Evolutionary conservation across 371 early-diverging fungal genomes (phyloP), one percentile per base, ranked within the genome.

Genomic region (Rhizopus arrhizus): DNA sequence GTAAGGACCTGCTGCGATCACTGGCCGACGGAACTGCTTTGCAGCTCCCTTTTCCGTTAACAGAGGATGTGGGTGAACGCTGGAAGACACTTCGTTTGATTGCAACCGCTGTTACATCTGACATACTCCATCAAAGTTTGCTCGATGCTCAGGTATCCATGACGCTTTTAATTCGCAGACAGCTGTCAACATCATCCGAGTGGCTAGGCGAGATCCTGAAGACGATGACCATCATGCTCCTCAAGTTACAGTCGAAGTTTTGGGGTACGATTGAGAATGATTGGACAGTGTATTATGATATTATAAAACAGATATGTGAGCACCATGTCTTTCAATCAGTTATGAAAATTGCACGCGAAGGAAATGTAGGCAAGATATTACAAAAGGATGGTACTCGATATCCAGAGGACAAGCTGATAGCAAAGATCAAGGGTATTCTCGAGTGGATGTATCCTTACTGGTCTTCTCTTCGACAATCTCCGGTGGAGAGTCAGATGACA

Each of bases 361-460:
- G 69, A 22, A 68, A 70, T 31, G 61, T 66, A 2, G 71, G 69
- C 16, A 72, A 69, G 22, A 68, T 75, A 10, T 40, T 65, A 28
- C 69, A 69, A 28, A 68, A 68, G 7, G 77, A 77, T 46, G 78
- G 81, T 6, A 61, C 66, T 3, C 64, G 61, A 0, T 73, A 68
- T 29, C 74, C 77, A 1, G 62, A 72, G 6, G 78, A 77, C 28
- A 77, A 75, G 57, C 48, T 77, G 12, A 62, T 70, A 48, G 61
- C 50, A 10, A 69, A 71, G 36, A 71, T 81, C 40, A 74, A 69
- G 40, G 58, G 62, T 1, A 57, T 72, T 50, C 43, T 78, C 13
- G 77, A 73, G 13, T 78, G 78, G 76, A 66, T 78, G 10, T 64
- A 64, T 28, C 70, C 72, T 0, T 73, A 54, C 22, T 76, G 74